Base-by-base conservation (phyloP, 1,284 basidiomycete species). In the Clitocybe nebularis region DNA sequence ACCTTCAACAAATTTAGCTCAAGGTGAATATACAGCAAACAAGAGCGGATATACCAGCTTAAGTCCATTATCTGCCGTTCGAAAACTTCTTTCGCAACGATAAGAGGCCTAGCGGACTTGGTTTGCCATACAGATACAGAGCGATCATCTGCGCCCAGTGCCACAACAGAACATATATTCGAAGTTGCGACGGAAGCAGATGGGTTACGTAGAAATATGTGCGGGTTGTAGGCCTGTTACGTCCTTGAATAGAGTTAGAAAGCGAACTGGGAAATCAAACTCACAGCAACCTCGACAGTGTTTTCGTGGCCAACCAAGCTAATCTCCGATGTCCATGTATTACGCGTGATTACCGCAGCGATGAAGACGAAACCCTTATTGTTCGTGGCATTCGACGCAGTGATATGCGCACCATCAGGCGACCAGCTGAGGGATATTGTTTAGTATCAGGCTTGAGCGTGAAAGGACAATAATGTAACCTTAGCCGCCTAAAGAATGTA, bases 231-330 rank as follows among this genome's bases (percentile, higher is more conserved):
- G 0, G 87, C 73, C 87, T 92, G 13, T 32, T 49, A 33, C 10
- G 14, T 22, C n/a, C n/a, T n/a, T n/a, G n/a, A n/a, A n/a, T n/a
- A n/a, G n/a, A 33, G 34, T 29, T 9, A 29, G 33, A 41, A 58
- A 13, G 17, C n/a, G n/a, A 7, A 26, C 14, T 21, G 13, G 16
- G 23, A 25, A 19, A 38, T 21, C 47, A 49, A 49, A 55, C 86
- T 56, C 58, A 90, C 90, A 13, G 92, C 89, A 35, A 96, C 93
- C 68, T 96, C 89, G n/a, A 99, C 88, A 0, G 93, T 95, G 56
- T 98, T 96, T 61, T 95, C 92, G 58, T 99, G 95, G 0, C 95
- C 95, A 30, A 99, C 94, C 40, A 99, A 75, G 50, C 88, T 93
- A 39, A 94, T 93, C 45, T 93, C 88, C 5, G 87, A 87, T 2